Base-by-base conservation (phyloP, 1,284 basidiomycete genomes). In the Trichosporon sp. region DNA sequence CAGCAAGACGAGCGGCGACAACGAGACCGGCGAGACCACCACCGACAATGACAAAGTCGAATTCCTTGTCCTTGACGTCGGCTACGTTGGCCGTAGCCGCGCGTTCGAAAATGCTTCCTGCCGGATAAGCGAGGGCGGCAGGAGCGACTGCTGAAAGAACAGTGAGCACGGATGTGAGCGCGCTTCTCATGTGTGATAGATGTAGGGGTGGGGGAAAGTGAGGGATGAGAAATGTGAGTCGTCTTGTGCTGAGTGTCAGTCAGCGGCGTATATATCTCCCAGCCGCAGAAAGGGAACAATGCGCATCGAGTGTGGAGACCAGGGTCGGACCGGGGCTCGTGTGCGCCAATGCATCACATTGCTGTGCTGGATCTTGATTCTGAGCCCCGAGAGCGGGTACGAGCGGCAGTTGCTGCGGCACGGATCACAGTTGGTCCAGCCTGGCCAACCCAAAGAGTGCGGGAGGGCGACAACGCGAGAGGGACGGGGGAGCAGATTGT, bases 1-100 rank as follows among this genome's bases (percentile, higher is more conserved):
- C 91, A 0, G 89, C 87, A 13, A 93, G 85, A 27, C 91, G 87
- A 18, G 87, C 83, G 1, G 91, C 92, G 31, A 93, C 80, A 9
- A 89, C 89, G 23, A 92, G 86, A 34, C 91, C 92, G 4, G 89
- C 90, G 4, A 89, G 86, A 62, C 91, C 91, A 42, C 91, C 91
- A 47, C 83, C 83, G 9, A 80, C 81, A 69, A 84, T 80, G 58
- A 84, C 74, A 67, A 83, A 84, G 68, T 84, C 83, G 65, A 81
- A 84, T 6, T 70, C 70, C 35, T 73, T 68, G 25, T 77, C 79
- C 51, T 72, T 64, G 29, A 81, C 75, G 47, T 66, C 66, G n/a
- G 75, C 62, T 9, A 75, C 72, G 42, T 80, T 73, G 58, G 71
- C 68, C 7, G 80, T 80, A 62, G 82, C 32, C 8, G 66, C 58